Evolutionary conservation across 2,329 filamentous ascomycete species (phyloP), one percentile per base, ranked within the genome.

Genomic region (Volutella citrinella): DNA sequence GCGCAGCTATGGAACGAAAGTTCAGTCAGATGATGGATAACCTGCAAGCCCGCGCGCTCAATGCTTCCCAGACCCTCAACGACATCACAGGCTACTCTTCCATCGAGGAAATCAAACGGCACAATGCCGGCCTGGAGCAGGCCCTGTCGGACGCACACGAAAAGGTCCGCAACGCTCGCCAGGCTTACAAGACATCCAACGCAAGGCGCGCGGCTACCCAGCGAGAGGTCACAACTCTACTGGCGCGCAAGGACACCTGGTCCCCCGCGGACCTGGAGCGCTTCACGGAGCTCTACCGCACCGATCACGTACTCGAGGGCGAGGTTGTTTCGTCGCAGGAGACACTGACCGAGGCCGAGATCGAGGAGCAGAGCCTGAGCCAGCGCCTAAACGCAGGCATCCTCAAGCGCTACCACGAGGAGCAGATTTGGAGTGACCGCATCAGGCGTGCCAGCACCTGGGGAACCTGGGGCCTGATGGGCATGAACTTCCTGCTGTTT

Each of bases 381-480:
- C 78, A 81, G 32, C 77, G 82, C 51, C 69, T 98, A 34, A 91
- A 85, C 57, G 81, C 84, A 42, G 81, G 83, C 31, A 96, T 97
- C 51, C 70, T 96, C 32, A 85, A 85, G 42, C 80, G 94, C 41
- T 98, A 98, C 63, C 93, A 98, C 61, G 93, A 98, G 66, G 93
- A 98, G 68, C 93, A 98, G 68, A 94, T 98, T 36, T 98, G 93
- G 93, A 95, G 87, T 56, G 93, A 98, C 60, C 91, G 95, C 51
- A 98, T 98, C 57, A 76, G 93, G 21, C 76, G 93, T 46, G 95
- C 95, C 72, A 93, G 86, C 59, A 98, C 93, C 1, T 98, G 93
- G 93, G 91, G 94, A 21, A 98, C 93, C 0, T 97, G 94, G 81
- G 93, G 91, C 1, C 68, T 98, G 42, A 98, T 98, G 93, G 91